Conservation (phyloP, 78 protist species). For the Speleostelium caveatum region DNA sequence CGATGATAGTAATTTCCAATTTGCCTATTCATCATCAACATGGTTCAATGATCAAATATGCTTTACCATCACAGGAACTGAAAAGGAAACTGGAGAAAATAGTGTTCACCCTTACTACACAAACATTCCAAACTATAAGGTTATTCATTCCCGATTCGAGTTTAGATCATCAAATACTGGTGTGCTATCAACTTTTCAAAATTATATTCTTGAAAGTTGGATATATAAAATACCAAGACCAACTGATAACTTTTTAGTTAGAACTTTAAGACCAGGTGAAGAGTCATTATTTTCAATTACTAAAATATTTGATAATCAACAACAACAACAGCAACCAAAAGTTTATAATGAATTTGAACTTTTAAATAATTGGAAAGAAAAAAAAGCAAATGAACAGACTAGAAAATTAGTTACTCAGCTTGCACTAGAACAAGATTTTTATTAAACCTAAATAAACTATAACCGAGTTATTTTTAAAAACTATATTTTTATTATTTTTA, state of each 20-base stretch:
- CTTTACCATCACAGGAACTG: slow-evolving; percentile 41
- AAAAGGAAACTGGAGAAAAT: neutral
- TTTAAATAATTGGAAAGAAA: slow-evolving; percentile 62
- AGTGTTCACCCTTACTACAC: neutral
- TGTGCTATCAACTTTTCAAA: slow-evolving; percentile 32
- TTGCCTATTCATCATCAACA: slow-evolving; percentile 50
- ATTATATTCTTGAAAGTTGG: slow-evolving; percentile 40
- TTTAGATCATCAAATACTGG: slow-evolving; percentile 53
- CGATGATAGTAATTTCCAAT: slow-evolving; percentile 25
- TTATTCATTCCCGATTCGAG: slow-evolving; percentile 52
- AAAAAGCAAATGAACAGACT: slow-evolving; percentile 17
- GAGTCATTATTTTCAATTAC: slow-evolving; percentile 44
- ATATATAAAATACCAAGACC: slow-evolving; percentile 68
- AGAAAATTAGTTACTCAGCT: slow-evolving; percentile 31
- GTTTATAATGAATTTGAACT: neutral
- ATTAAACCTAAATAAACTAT: slow-evolving; percentile 24
- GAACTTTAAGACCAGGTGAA: slow-evolving; percentile 54
- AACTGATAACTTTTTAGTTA: slow-evolving; percentile 19
- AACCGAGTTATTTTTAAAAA: too few species aligned
- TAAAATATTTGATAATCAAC: slow-evolving; percentile 15
- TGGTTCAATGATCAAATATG: slow-evolving; percentile 77
- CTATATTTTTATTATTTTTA: too few species aligned
- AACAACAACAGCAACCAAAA: neutral
- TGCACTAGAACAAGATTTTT: slow-evolving; percentile 70
- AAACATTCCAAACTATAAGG: neutral